Conservation (phyloP, 164 flowering plant species). For the Cinnamomum chago region DNA sequence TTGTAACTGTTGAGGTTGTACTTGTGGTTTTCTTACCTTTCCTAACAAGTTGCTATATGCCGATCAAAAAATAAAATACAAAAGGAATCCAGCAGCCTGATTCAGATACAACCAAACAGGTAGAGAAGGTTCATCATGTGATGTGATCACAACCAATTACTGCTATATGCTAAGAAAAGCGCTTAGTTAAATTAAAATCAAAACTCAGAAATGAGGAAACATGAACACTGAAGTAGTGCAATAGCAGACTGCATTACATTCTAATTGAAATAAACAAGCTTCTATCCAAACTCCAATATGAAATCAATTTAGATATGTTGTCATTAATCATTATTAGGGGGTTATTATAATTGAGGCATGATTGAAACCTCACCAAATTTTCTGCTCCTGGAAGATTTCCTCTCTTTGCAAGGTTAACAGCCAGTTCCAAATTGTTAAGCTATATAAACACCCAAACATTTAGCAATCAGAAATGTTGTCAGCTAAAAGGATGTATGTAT, state of each 20-base stretch:
- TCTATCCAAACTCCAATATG: not conserved
- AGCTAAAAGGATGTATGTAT: not conserved
- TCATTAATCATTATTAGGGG: too few species aligned
- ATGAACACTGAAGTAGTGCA: not conserved
- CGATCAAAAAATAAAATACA: not conserved
- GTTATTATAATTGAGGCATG: too few species aligned
- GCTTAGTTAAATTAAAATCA: not conserved
- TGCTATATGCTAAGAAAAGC: not conserved
- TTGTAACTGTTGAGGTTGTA: too few species aligned
- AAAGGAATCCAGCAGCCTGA: not conserved
- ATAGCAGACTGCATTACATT: not conserved
- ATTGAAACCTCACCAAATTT: slow-evolving; percentile 5
- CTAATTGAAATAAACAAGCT: not conserved
- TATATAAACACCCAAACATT: not conserved
- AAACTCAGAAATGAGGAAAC: not conserved
- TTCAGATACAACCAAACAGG: not conserved
- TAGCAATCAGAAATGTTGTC: not conserved
- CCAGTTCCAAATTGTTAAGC: slow-evolving; percentile 48
- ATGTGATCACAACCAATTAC: not conserved
- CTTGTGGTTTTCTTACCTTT: too few species aligned
- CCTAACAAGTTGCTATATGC: not conserved
- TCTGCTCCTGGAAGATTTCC: slow-evolving; percentile 87
- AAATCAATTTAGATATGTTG: not conserved
- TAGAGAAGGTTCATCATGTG: not conserved
- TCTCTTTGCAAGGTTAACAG: slow-evolving; percentile 95